phyloP scores from a whole-genome alignment of 495 filamentous ascomycete species.

The Neurospora hispaniola region DNA sequence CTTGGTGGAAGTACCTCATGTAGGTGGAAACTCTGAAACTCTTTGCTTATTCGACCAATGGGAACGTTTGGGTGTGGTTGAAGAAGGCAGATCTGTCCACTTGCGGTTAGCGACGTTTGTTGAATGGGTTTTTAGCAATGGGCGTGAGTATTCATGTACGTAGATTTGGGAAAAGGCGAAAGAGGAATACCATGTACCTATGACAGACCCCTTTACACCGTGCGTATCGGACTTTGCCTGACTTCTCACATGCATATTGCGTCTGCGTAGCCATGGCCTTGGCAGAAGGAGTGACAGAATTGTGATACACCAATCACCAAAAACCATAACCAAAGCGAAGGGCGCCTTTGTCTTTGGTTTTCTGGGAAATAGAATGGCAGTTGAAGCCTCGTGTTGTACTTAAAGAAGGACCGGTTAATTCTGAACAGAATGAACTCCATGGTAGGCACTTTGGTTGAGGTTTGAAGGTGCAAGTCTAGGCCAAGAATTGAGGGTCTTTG shows the following conservation, averaged over 20 bases:
- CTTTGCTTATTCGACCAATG: background rate
- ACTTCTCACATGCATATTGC: background rate
- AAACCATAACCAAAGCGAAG: too few species aligned
- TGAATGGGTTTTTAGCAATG: background rate
- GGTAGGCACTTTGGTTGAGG: too few species aligned
- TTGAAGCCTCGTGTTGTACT: too few species aligned
- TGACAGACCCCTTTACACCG: background rate
- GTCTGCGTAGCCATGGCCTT: background rate
- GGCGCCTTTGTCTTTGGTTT: too few species aligned
- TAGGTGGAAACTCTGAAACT: background rate
- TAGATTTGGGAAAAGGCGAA: background rate
- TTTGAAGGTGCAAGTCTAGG: too few species aligned
- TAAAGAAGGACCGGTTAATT: too few species aligned
- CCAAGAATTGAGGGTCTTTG: too few species aligned
- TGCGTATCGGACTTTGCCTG: background rate
- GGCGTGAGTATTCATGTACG: background rate
- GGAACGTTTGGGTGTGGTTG: background rate
- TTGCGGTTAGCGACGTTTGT: background rate
- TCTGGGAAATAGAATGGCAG: too few species aligned
- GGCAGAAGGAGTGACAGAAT: too few species aligned
- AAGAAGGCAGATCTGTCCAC: background rate
- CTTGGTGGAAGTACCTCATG: background rate
- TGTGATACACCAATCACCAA: too few species aligned
- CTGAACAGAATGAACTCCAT: too few species aligned
- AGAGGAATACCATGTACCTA: background rate